These are phyloP conservation scores for Parachaetomium inaequale DNA, from an alignment of 495 filamentous ascomycete species.

Conservation along the genomic window DNA sequence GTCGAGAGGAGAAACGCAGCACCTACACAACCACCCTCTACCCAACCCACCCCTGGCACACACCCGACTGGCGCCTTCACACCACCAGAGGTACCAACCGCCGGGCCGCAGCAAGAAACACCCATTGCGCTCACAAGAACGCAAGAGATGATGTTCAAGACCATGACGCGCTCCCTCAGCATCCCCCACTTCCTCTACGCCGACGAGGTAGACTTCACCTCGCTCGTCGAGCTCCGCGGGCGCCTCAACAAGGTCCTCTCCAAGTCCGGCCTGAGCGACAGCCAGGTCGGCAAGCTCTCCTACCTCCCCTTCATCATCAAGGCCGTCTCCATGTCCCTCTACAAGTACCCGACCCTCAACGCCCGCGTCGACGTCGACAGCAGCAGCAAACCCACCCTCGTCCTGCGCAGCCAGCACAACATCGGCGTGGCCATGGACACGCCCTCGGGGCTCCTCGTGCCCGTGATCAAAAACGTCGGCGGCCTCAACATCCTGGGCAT, in stretches of 20 bases:
- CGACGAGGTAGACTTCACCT: slow-evolving; percentile 75
- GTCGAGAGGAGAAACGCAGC: slow-evolving; percentile 43
- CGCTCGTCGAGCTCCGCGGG: slow-evolving; percentile 63
- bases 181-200: slow-evolving; percentile 95
- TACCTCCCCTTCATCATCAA: slow-evolving; percentile 95
- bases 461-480: slow-evolving; percentile 86
- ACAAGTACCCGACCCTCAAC: slow-evolving; percentile 82
- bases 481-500: slow-evolving; percentile 69
- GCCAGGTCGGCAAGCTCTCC: slow-evolving; percentile 61
- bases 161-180: slow-evolving; percentile 87
- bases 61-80: slow-evolving; percentile 15
- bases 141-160: slow-evolving; percentile 93
- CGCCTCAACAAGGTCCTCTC: slow-evolving; percentile 60
- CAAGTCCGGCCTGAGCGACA: slow-evolving; percentile 37
- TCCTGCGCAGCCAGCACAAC: slow-evolving; percentile 81
- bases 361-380: slow-evolving; percentile 64
- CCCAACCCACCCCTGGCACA: slow-evolving; percentile 10
- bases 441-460: slow-evolving; percentile 81
- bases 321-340: slow-evolving; percentile 79
- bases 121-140: slow-evolving; percentile 64
- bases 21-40: slow-evolving; percentile 11
- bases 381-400: slow-evolving; percentile 58
- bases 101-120: slow-evolving; percentile 60
- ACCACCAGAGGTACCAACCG: slow-evolving; percentile 18
- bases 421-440: slow-evolving; percentile 97